Percentiles rank a stretch among this genome's conserved stretches.
Evolutionary conservation across 352 stramenopile species (phyloP).

Genomic region (Pythium phragmitis): DNA sequence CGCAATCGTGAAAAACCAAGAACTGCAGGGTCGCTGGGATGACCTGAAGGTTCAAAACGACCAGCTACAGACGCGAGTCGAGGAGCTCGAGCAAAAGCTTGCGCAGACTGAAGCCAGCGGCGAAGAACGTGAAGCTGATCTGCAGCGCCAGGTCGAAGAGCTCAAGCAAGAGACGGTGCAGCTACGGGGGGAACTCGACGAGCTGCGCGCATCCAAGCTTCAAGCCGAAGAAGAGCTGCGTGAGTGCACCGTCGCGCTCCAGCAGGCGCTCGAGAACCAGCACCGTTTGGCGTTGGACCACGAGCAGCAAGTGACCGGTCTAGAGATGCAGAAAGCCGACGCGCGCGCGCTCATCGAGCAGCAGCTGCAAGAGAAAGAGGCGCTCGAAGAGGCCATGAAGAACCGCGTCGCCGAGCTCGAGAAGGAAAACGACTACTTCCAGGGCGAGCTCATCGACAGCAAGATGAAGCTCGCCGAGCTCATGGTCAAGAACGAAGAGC

Average conservation of each 20-base stretch:
- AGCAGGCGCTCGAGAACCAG: slow-evolving; percentile 47
- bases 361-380: slow-evolving; percentile 36
- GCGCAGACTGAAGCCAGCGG: slow-evolving; percentile 35
- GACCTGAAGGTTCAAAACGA: slow-evolving; percentile 55
- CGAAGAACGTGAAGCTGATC: slow-evolving; percentile 41
- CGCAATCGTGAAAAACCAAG: slow-evolving; percentile 53
- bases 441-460: slow-evolving; percentile 77
- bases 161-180: slow-evolving; percentile 50
- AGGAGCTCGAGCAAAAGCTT: slow-evolving; percentile 53
- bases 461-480: slow-evolving; percentile 82
- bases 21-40: slow-evolving; percentile 51
- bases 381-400: slow-evolving; percentile 38
- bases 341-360: slow-evolving; percentile 41
- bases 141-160: slow-evolving; percentile 50
- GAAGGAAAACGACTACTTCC: slow-evolving; percentile 84
- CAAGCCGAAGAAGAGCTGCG: slow-evolving; percentile 52
- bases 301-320: slow-evolving; percentile 40
- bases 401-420: slow-evolving; percentile 43
- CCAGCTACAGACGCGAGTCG: slow-evolving; percentile 55
- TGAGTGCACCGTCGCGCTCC: slow-evolving; percentile 39
- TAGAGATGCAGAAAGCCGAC: slow-evolving; percentile 57
- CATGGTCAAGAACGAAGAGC: slow-evolving; percentile 73
- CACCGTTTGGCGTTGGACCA: slow-evolving; percentile 37
- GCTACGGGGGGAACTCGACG: slow-evolving; percentile 47
- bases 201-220: slow-evolving; percentile 47